phyloP scores from a whole-genome alignment of 1,139 yeast species.

The Saccharomyces hybrid region DNA sequence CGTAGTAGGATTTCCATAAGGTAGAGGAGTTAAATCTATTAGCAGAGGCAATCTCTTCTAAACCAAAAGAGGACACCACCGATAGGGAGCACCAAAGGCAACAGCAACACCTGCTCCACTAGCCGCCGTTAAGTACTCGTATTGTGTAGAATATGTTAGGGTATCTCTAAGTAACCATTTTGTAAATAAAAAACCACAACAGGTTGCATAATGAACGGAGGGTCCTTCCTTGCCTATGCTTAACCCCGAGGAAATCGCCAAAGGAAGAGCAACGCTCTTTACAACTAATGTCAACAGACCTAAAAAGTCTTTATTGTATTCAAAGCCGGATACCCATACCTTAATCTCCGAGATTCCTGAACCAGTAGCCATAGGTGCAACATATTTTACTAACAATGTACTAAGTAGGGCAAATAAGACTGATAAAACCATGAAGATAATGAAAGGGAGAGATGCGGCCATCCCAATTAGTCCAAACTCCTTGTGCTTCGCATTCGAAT shows the following conservation, averaged over 20 bases:
- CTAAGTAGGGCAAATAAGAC: slow-evolving; percentile 55
- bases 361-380: slow-evolving; percentile 92
- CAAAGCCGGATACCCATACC: slow-evolving; percentile 88
- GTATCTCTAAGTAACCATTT: slow-evolving; percentile 40
- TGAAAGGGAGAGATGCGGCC: slow-evolving; percentile 42
- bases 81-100: slow-evolving; percentile 89
- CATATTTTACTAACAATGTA: slow-evolving; percentile 57
- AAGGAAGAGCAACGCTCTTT: slow-evolving; percentile 74
- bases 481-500: slow-evolving; percentile 37
- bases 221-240: slow-evolving; percentile 96
- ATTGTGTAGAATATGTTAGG: slow-evolving; percentile 38
- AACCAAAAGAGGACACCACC: slow-evolving; percentile 87
- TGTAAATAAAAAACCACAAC: slow-evolving; percentile 44
- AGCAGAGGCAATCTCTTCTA: slow-evolving; percentile 46
- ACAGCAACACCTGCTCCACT: slow-evolving; percentile 90
- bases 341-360: slow-evolving; percentile 96
- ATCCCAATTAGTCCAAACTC: slow-evolving; percentile 52
- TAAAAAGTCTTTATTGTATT: slow-evolving; percentile 62
- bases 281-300: slow-evolving; percentile 65
- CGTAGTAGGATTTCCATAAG: slow-evolving; percentile 86
- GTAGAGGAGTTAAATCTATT: slow-evolving; percentile 61
- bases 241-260: slow-evolving; percentile 79
- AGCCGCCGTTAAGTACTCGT: slow-evolving; percentile 60
- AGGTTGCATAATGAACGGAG: slow-evolving; percentile 76
- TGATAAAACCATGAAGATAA: slow-evolving; percentile 54